Percentiles rank a stretch among this genome's conserved stretches.
phyloP scores from a whole-genome alignment of 352 stramenopile genomes.

The Globisporangium sylvaticum region DNA sequence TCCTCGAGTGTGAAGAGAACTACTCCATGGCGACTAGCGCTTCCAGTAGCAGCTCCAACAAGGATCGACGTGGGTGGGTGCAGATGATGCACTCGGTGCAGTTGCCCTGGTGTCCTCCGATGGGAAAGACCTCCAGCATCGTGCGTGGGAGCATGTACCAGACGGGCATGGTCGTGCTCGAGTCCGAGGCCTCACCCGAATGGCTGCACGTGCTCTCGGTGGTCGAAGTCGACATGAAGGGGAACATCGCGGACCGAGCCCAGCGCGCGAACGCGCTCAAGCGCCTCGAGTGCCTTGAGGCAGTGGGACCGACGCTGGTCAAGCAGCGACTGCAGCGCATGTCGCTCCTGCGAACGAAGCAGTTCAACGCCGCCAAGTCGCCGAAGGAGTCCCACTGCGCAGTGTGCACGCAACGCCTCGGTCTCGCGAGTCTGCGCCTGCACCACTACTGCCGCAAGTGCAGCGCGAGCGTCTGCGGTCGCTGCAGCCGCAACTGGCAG shows the following conservation, averaged over 20 bases:
- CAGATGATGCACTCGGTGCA: conserved; percentile 60
- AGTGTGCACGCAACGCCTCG: conserved; percentile 19
- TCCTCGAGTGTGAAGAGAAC: conserved; percentile 31
- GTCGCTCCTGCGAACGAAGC: conserved; percentile 15
- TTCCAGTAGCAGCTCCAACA: neutral
- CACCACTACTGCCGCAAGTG: conserved; percentile 21
- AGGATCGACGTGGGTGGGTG: conserved; percentile 34
- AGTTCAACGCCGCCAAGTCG: conserved; percentile 14
- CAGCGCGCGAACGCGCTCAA: conserved; percentile 15
- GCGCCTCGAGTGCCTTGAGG: conserved; percentile 9
- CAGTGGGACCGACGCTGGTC: conserved; percentile 9
- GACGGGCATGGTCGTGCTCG: conserved; percentile 33
- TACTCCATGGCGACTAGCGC: conserved; percentile 13
- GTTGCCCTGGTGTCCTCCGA: conserved; percentile 40
- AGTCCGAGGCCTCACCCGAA: conserved; percentile 17
- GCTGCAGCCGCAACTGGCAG: conserved; percentile 17
- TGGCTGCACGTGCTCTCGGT: conserved; percentile 25
- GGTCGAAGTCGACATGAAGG: conserved; percentile 29
- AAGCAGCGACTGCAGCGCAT: conserved; percentile 20
- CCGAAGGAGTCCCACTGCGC: conserved; percentile 15
- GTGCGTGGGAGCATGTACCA: conserved; percentile 35
- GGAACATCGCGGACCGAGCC: conserved; percentile 12
- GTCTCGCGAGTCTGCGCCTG: conserved; percentile 13
- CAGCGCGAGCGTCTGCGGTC: conserved; percentile 15
- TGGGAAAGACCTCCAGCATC: conserved; percentile 29